Percentiles rank a stretch among this genome's conserved stretches.
Evolutionary conservation across 2,329 filamentous ascomycete species (phyloP).

Genomic region (Atkinsonella texensis): DNA sequence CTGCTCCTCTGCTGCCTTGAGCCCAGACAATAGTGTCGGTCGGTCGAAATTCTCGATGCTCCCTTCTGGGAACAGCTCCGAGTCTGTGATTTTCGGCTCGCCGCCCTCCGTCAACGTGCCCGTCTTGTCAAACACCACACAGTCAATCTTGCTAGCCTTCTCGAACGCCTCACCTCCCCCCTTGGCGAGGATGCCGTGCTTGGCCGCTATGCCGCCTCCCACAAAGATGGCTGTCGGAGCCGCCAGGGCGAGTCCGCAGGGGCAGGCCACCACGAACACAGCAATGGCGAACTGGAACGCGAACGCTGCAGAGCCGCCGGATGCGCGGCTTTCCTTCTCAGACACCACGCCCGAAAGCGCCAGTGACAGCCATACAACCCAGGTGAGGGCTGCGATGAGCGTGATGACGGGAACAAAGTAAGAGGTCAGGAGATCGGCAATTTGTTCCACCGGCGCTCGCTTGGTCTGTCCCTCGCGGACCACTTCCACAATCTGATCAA

Average conservation of each 20-base stretch:
- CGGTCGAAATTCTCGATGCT: slow-evolving; percentile 12
- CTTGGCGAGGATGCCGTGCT: slow-evolving; percentile 69
- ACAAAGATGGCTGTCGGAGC: slow-evolving; percentile 79
- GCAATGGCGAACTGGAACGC: slow-evolving; percentile 74
- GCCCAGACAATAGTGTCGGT: slow-evolving; percentile 34
- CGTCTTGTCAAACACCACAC: slow-evolving; percentile 81
- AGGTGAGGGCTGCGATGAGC: slow-evolving; percentile 56
- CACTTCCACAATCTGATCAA: slow-evolving; percentile 67
- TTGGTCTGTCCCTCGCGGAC: slow-evolving; percentile 68
- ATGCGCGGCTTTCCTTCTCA: slow-evolving; percentile 39
- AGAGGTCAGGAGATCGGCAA: slow-evolving; percentile 59
- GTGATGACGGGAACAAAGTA: slow-evolving; percentile 69
- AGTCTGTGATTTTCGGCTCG: slow-evolving; percentile 56
- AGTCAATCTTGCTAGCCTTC: slow-evolving; percentile 66
- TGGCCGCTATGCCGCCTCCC: slow-evolving; percentile 66
- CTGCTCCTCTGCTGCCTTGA: slow-evolving; percentile 54
- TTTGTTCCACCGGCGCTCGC: slow-evolving; percentile 62
- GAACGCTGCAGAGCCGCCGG: slow-evolving; percentile 59
- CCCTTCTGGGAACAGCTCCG: slow-evolving; percentile 25
- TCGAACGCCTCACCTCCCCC: slow-evolving; percentile 79
- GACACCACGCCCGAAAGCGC: slow-evolving; percentile 48
- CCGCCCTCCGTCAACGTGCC: slow-evolving; percentile 67
- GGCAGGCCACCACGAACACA: slow-evolving; percentile 78
- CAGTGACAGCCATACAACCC: slow-evolving; percentile 58
- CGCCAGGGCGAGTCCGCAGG: slow-evolving; percentile 73